phyloP scores from a whole-genome alignment of 768 basidiomycete species.

The Phlebiopsis gigantea region DNA sequence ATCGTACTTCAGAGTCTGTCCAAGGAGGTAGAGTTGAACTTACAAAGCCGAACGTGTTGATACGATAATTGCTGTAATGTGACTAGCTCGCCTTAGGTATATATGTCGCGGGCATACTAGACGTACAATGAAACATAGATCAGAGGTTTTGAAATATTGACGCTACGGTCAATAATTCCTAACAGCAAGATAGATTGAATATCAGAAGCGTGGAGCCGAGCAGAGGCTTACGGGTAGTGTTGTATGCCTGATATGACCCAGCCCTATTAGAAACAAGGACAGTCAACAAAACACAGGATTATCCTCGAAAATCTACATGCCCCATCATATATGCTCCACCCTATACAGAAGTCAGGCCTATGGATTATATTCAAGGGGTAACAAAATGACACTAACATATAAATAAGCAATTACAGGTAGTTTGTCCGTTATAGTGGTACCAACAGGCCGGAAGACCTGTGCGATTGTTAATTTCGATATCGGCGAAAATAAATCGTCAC shows the following conservation, averaged over 20 bases:
- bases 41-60: constrained; percentile 56
- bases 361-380: too few relatives aligned
- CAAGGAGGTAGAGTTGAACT: constrained; percentile 11
- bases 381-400: constrained; percentile 19
- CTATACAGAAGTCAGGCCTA: constrained; percentile 21
- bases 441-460: constrained; percentile 27
- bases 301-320: constrained; percentile 23
- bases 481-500: too few relatives aligned
- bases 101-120: neutral
- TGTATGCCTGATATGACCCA: constrained; percentile 37
- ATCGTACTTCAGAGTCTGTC: neutral
- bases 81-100: too few relatives aligned
- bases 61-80: constrained; percentile 52
- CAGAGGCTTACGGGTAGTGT: constrained; percentile 40
- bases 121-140: neutral
- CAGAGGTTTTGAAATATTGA: constrained; percentile 37
- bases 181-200: neutral
- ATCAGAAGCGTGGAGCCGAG: neutral
- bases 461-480: too few relatives aligned
- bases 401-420: constrained; percentile 32
- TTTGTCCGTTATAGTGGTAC: constrained; percentile 17
- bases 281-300: neutral
- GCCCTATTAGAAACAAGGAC: constrained; percentile 15
- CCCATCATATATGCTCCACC: constrained; percentile 44
- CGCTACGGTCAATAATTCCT: constrained; percentile 47